Evolutionary conservation across 1,284 basidiomycete species (phyloP).

Genomic region (Melampsora americana): DNA sequence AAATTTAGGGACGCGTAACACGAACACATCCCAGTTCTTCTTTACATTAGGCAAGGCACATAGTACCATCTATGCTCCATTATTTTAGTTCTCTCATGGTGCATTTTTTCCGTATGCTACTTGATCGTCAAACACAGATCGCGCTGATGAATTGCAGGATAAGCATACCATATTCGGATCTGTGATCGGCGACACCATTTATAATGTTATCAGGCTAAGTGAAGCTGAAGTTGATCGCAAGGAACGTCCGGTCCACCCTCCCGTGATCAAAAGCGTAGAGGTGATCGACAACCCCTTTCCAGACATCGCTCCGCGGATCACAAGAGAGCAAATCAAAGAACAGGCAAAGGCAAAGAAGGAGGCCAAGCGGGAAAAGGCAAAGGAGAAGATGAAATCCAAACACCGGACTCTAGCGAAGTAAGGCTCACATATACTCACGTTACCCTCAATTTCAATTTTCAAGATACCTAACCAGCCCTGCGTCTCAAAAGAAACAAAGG

Average conservation of each 20-base stretch:
- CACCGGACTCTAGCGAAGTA: constrained; percentile 37
- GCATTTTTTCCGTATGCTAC: constrained; percentile 3
- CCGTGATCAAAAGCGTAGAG: constrained; percentile 76
- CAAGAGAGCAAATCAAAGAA: constrained; percentile 77
- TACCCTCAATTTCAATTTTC: background rate
- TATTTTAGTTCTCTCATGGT: background rate
- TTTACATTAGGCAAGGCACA: background rate
- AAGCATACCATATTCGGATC: constrained; percentile 81
- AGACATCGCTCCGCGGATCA: constrained; percentile 94
- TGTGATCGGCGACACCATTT: constrained; percentile 53
- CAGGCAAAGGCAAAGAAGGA: constrained; percentile 75
- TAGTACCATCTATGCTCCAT: constrained; percentile 6
- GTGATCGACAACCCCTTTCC: constrained; percentile 90
- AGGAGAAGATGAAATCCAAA: constrained; percentile 56
- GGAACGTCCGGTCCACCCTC: constrained; percentile 81
- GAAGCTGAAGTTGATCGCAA: constrained; percentile 79
- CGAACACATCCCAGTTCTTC: constrained; percentile 56
- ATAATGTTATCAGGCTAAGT: constrained; percentile 62
- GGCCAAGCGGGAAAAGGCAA: constrained; percentile 71
- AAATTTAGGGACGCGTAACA: constrained; percentile 66
- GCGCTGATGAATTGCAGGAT: constrained; percentile 80
- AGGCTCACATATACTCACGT: constrained; percentile 1
- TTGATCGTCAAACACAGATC: constrained; percentile 59
- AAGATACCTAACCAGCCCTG: background rate
- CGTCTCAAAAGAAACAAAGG: constrained; percentile 68